phyloP scores from a whole-genome alignment of 73 alveolate genomes.

The Blepharisma stoltei region DNA sequence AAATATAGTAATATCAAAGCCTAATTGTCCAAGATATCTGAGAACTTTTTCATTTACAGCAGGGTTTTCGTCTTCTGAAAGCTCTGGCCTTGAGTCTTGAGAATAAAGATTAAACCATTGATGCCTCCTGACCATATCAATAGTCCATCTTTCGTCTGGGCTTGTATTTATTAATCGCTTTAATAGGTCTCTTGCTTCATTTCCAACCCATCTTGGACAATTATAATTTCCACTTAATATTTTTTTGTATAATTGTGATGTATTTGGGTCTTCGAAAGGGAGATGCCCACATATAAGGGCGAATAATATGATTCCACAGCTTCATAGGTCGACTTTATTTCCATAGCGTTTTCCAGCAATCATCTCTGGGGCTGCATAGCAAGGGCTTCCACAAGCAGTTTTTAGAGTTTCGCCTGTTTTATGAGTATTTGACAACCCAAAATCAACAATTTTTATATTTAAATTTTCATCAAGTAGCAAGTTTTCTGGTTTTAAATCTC shows the following conservation, averaged over 20 bases:
- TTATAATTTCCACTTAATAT: constrained; percentile 69
- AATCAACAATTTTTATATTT: constrained; percentile 81
- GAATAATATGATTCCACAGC: constrained; percentile 85
- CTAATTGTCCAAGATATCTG: no score
- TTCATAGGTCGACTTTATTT: constrained; percentile 77
- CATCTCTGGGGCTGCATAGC: constrained; percentile 96
- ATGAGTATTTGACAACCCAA: constrained; percentile 61
- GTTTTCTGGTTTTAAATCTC: constrained; percentile 91
- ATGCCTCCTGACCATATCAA: constrained; percentile 82
- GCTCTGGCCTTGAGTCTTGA: no score
- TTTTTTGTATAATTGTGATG: constrained; percentile 73
- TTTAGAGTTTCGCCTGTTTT: constrained; percentile 26
- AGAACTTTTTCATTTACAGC: no score
- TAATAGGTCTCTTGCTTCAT: constrained; percentile 63
- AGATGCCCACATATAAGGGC: constrained; percentile 91
- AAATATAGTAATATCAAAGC: no score
- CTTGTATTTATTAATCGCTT: constrained; percentile 76
- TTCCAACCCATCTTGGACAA: constrained; percentile 56
- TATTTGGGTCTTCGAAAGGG: constrained; percentile 89
- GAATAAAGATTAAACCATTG: constrained; percentile 66
- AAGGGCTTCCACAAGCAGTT: constrained; percentile 89
- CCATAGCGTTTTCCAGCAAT: constrained; percentile 78
- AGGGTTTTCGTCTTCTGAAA: no score
- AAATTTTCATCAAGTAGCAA: constrained; percentile 65
- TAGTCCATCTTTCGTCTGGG: constrained; percentile 77